These are phyloP conservation scores for Gracilaria gracilis DNA, from an alignment of 23 red algal species.

Conservation along the genomic window DNA sequence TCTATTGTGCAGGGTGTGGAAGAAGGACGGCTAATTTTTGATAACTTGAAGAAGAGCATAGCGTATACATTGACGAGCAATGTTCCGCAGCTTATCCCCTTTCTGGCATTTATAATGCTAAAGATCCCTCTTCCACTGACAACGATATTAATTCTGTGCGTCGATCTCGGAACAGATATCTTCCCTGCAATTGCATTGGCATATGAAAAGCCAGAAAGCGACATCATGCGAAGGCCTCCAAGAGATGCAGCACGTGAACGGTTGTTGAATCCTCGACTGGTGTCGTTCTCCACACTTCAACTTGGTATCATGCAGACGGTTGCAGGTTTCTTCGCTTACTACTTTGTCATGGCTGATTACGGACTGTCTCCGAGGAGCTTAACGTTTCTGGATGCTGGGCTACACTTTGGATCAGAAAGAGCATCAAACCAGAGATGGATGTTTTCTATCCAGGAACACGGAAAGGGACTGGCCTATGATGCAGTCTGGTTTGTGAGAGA, in stretches of 20 bases:
- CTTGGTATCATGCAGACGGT: slow-evolving; percentile 71
- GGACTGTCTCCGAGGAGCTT: slow-evolving; percentile 59
- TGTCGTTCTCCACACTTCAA: slow-evolving; percentile 69
- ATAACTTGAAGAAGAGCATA: slow-evolving; percentile 90
- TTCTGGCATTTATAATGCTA: slow-evolving; percentile 63
- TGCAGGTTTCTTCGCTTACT: slow-evolving; percentile 77
- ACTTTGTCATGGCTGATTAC: slow-evolving; percentile 61
- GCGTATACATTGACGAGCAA: slow-evolving; percentile 92
- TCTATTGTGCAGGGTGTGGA: slow-evolving; percentile 87
- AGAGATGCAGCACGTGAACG: slow-evolving; percentile 37
- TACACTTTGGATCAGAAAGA: slow-evolving; percentile 61
- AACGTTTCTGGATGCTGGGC: slow-evolving; percentile 25
- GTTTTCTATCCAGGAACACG: slow-evolving; percentile 42
- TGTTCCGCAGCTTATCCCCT: slow-evolving; percentile 84
- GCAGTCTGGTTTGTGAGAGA: slow-evolving; percentile 54
- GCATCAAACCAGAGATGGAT: slow-evolving; percentile 66
- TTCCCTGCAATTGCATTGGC: slow-evolving; percentile 80
- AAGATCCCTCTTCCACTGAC: slow-evolving; percentile 71
- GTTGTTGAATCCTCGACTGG: slow-evolving; percentile 54
- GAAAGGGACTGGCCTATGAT: slow-evolving; percentile 43
- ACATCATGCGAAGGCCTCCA: slow-evolving; percentile 73
- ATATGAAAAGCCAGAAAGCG: slow-evolving; percentile 64
- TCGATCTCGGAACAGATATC: slow-evolving; percentile 80
- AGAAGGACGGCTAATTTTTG: slow-evolving; percentile 92
- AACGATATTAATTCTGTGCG: slow-evolving; percentile 71